phyloP scores from a whole-genome alignment of 371 early-diverging fungal genomes.

The Mortierella polycephala region DNA sequence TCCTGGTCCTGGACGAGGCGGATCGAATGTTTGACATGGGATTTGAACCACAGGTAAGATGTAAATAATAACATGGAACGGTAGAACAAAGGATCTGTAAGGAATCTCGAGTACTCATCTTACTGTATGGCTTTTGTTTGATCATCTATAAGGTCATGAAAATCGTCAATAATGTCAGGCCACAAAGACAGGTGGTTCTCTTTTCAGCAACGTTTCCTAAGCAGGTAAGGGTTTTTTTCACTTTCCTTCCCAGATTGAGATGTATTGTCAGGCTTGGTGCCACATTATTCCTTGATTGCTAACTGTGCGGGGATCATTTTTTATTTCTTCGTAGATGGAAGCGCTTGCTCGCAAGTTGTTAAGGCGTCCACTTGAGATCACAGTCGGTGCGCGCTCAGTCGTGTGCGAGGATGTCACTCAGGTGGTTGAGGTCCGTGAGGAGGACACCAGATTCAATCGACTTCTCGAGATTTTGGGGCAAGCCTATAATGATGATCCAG shows the following conservation, averaged over 20 bases:
- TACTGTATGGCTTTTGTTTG: neutral
- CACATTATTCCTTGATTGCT: neutral
- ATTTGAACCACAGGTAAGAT: conserved; percentile 93
- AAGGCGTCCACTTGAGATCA: conserved; percentile 90
- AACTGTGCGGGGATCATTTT: too few relatives aligned
- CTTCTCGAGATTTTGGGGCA: conserved; percentile 90
- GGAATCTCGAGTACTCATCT: too few relatives aligned
- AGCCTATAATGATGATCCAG: conserved; percentile 71
- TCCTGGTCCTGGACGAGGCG: conserved; percentile 99
- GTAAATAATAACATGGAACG: neutral
- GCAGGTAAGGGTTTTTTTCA: conserved; percentile 60
- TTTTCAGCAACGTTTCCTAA: conserved; percentile 98
- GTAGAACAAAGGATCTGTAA: neutral
- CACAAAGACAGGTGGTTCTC: conserved; percentile 90
- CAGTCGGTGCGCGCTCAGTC: conserved; percentile 92
- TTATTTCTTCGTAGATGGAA: conserved; percentile 76
- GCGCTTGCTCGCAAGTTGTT: conserved; percentile 95
- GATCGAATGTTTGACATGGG: conserved; percentile 99
- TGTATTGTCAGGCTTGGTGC: neutral
- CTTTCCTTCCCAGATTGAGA: neutral
- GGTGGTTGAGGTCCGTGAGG: conserved; percentile 90
- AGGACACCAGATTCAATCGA: conserved; percentile 86
- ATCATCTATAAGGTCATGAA: conserved; percentile 76
- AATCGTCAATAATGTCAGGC: conserved; percentile 97
- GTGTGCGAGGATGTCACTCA: conserved; percentile 92